A percentile compares a stretch with the other conserved stretches of the same genome.
Conservation (phyloP, 2,329 filamentous ascomycete species). For the Epichloe amarillans region DNA sequence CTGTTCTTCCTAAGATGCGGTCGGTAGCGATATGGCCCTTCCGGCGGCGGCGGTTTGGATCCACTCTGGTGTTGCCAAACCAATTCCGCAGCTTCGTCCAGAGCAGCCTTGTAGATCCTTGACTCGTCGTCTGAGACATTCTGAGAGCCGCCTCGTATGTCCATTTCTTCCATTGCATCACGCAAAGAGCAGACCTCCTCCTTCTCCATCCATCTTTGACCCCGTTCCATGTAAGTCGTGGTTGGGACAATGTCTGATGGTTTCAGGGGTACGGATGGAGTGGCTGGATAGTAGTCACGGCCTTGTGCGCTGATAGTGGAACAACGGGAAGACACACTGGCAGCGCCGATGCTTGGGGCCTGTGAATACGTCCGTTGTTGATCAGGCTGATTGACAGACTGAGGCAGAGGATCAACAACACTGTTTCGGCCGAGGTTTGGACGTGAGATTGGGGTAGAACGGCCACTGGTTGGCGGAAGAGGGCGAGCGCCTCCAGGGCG, state of each 20-base stretch:
- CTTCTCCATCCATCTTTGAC: conserved; percentile 67
- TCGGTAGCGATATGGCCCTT: conserved; percentile 53
- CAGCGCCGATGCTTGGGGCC: conserved; percentile 27
- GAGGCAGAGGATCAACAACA: conserved; percentile 19
- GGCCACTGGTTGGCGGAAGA: conserved; percentile 28
- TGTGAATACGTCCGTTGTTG: conserved; percentile 17
- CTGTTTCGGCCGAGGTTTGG: conserved; percentile 18
- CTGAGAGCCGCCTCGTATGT: conserved; percentile 31
- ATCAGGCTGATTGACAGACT: conserved; percentile 12
- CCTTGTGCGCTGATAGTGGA: conserved; percentile 31
- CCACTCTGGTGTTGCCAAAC: conserved; percentile 65
- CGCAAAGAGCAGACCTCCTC: conserved; percentile 60
- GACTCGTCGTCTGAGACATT: conserved; percentile 37
- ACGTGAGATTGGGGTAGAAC: conserved; percentile 15
- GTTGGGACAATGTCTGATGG: conserved; percentile 51
- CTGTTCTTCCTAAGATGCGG: conserved; percentile 57
- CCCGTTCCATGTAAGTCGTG: conserved; percentile 58
- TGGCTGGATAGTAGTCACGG: conserved; percentile 39
- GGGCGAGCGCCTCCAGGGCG: conserved; percentile 62
- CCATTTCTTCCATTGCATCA: conserved; percentile 61
- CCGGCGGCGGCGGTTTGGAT: conserved; percentile 29
- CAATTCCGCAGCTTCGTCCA: conserved; percentile 65
- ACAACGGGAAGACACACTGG: conserved; percentile 37
- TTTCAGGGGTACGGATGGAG: conserved; percentile 31
- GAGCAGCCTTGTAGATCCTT: conserved; percentile 54